These are phyloP conservation scores for Dactylellina parvicollis DNA, from an alignment of 2,329 filamentous ascomycete genomes.

Conservation along the genomic window DNA sequence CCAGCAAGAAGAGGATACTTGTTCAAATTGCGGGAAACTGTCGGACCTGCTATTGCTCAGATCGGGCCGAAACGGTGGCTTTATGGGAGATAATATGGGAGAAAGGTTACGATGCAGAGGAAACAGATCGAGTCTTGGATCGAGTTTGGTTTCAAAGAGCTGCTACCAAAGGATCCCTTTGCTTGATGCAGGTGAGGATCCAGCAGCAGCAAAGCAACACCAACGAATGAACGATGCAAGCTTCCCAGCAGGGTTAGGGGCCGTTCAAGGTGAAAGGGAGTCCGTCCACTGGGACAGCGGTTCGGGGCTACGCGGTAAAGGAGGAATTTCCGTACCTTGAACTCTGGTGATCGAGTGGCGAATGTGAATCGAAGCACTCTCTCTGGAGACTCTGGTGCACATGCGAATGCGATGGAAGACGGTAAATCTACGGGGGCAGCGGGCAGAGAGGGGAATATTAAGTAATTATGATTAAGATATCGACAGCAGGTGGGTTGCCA, in stretches of 20 bases:
- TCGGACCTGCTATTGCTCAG: background rate
- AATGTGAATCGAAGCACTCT: no score
- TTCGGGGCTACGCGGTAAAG: background rate
- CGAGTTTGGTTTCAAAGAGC: background rate
- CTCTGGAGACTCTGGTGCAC: no score
- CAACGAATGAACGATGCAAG: conserved; percentile 10
- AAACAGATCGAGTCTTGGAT: background rate
- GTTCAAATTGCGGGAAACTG: background rate
- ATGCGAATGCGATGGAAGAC: no score
- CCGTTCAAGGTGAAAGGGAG: background rate
- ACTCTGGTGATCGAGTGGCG: no score
- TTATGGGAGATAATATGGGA: background rate
- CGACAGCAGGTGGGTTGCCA: no score
- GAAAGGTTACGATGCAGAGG: background rate
- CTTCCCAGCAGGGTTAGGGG: conserved; percentile 11
- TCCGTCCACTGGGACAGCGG: background rate
- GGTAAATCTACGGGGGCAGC: no score
- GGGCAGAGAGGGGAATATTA: no score
- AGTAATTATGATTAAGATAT: background rate
- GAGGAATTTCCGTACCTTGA: conserved; percentile 4
- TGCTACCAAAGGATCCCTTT: conserved; percentile 44
- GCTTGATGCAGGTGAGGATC: conserved; percentile 35
- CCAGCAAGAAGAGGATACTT: conserved; percentile 8
- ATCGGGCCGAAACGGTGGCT: background rate
- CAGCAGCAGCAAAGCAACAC: conserved; percentile 22